Evolutionary conservation across 1,139 yeast genomes (phyloP).

Genomic region (Candida sp.): DNA sequence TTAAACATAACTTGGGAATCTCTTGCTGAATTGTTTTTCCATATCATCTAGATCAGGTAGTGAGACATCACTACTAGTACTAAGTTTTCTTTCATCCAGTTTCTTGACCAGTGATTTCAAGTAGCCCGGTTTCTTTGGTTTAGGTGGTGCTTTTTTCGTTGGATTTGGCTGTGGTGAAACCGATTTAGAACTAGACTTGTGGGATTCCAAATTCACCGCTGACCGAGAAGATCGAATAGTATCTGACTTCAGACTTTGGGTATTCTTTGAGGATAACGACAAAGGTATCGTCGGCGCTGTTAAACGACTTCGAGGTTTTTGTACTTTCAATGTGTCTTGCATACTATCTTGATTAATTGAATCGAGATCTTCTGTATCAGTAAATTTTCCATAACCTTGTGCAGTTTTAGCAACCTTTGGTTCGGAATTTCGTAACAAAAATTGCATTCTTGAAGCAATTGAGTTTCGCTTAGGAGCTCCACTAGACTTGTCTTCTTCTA

Average conservation of each 20-base stretch:
- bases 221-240: neutral
- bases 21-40: conserved; percentile 49
- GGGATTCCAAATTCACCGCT: conserved; percentile 2
- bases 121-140: conserved; percentile 58
- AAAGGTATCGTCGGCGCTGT: conserved; percentile 33
- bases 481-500: neutral
- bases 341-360: conserved; percentile 1
- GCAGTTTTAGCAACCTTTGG: conserved; percentile 60
- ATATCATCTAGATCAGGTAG: conserved; percentile 54
- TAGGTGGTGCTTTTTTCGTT: conserved; percentile 52
- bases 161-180: neutral
- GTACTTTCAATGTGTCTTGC: conserved; percentile 2
- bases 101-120: conserved; percentile 35
- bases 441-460: conserved; percentile 68
- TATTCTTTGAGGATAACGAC: conserved; percentile 18
- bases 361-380: conserved; percentile 38
- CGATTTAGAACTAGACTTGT: neutral
- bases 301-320: conserved; percentile 8
- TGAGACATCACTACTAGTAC: conserved; percentile 42
- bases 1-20: conserved; percentile 53
- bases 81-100: conserved; percentile 20
- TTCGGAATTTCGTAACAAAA: conserved; percentile 46
- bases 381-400: conserved; percentile 70
- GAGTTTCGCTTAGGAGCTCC: conserved; percentile 31
- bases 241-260: neutral